phyloP scores from a whole-genome alignment of 805 yeast genomes.

The Tetrapisispora taiwanensis region DNA sequence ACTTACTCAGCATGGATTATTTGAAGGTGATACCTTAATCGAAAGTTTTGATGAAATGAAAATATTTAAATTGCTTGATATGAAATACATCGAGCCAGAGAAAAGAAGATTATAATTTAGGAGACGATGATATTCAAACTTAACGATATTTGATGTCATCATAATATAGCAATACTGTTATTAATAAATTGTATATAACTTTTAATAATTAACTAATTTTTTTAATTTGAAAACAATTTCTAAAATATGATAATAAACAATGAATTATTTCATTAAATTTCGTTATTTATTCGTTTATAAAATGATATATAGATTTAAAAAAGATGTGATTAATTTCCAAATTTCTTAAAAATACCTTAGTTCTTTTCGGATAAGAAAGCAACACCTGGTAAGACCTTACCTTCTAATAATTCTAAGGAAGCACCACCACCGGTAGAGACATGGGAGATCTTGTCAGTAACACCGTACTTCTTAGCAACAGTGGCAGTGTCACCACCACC shows the following conservation, averaged over 20 bases:
- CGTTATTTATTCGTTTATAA: conserved; percentile 5
- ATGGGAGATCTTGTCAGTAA: conserved; percentile 90
- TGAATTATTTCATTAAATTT: conserved; percentile 3
- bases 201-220: too few species aligned
- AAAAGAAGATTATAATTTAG: not conserved
- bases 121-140: too few species aligned
- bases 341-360: conserved; percentile 10
- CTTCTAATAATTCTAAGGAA: conserved; percentile 95
- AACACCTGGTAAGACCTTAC: conserved; percentile 98
- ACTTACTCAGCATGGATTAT: conserved; percentile 27
- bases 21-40: conserved; percentile 12
- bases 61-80: conserved; percentile 19
- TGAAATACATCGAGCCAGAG: conserved; percentile 9
- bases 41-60: conserved; percentile 21
- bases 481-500: conserved; percentile 99
- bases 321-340: not conserved
- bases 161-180: too few species aligned
- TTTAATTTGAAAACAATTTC: too few species aligned
- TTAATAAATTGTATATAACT: too few species aligned
- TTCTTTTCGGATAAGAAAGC: conserved; percentile 75
- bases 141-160: too few species aligned
- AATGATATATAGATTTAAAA: conserved; percentile 1
- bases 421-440: conserved; percentile 99
- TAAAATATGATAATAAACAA: not conserved
- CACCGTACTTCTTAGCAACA: conserved; percentile 96